Evolutionary conservation across 768 basidiomycete genomes (phyloP), one percentile per base, ranked within the genome.

Genomic region (Sporobolomyces pararoseus): DNA sequence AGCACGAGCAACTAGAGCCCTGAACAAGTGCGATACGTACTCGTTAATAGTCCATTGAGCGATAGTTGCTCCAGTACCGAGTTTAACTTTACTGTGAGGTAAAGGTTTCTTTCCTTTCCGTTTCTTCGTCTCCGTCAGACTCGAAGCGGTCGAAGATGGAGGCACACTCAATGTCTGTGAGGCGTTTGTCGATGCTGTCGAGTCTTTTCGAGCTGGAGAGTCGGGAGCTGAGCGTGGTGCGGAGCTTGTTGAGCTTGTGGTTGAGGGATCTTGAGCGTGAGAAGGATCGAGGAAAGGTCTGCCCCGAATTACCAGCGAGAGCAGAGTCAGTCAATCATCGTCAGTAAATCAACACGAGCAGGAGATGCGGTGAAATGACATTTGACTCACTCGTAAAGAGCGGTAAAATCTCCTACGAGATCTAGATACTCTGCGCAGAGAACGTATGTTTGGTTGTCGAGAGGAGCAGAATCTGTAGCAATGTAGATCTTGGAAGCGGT

Each of bases 391-490:
- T 85, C 87, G 82, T 94, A 98, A 35, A 98, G 78, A 21, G 88
- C 85, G 50, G 89, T 87, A 72, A 96, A 92, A 2, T 90, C 86
- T 73, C 87, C 89, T 63, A 95, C 83, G 83, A 90, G 91, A 65
- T 86, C 86, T 29, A 97, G 82, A 76, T 92, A 97, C 76, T 97
- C 92, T 72, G 89, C 91, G 76, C 91, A 94, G 25, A 95, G 83
- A 70, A 88, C 90, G 76, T 93, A 88, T 0, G 90, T 93, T 6
- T 87, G 87, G 66, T 87, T 84, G 77, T 97, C 93, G 32, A 95
- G 89, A 7, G 93, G 91, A 0, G 90, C 91, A 23, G 88, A 87
- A 76, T 98, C 95, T 16, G 93, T 93, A 16, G 93, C 93, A n/a
- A 97, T 84, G 77, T 94, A 93, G 32, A 96, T 81, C 57, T 90